Conservation (phyloP, 2,329 filamentous ascomycete species). For the Botrytis squamosa region DNA sequence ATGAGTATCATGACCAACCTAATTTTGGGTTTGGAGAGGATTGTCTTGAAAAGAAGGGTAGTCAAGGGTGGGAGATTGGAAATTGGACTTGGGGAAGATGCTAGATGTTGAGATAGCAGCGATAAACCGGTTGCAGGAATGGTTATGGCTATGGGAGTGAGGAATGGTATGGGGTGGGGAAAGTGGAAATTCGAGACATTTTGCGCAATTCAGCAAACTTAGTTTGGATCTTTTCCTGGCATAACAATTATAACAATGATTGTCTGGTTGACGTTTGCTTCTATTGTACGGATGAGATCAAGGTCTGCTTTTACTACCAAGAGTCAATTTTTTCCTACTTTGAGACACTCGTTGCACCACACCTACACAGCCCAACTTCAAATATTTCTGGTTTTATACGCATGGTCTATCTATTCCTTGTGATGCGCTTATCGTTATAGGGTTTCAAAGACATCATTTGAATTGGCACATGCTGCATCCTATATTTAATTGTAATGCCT, state of each 20-base stretch:
- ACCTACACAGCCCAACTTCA: neutral
- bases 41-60: neutral
- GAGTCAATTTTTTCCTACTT: neutral
- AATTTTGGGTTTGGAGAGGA: slow-evolving; percentile 29
- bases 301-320: neutral
- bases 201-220: neutral
- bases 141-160: neutral
- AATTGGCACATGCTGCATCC: neutral
- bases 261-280: neutral
- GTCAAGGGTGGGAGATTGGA: slow-evolving; percentile 1
- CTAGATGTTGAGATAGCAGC: neutral
- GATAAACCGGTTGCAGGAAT: neutral
- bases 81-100: slow-evolving; percentile 11
- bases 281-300: neutral
- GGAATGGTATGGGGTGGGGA: neutral
- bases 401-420: neutral
- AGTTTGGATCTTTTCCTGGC: neutral
- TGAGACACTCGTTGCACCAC: neutral
- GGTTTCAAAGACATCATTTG: neutral
- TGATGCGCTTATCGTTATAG: neutral
- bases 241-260: neutral
- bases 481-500: neutral
- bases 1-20: slow-evolving; percentile 35
- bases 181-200: neutral
- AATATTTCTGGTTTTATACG: neutral